Conservation (phyloP, 2,329 filamentous ascomycete genomes). For the Pezicula carpinea region DNA sequence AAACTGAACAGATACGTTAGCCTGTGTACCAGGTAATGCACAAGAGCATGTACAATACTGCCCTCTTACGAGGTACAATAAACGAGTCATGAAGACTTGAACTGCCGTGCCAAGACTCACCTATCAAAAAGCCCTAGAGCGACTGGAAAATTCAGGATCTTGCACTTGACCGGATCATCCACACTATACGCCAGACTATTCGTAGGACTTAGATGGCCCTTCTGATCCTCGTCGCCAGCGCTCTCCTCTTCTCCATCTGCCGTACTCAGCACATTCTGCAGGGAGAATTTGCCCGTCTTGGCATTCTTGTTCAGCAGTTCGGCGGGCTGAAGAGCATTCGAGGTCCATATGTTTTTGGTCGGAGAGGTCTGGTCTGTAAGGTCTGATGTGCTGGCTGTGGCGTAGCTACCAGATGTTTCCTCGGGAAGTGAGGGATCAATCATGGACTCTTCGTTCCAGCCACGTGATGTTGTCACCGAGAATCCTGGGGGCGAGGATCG, state of each 20-base stretch:
- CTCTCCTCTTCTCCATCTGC: conserved; percentile 1
- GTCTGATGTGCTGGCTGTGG: not conserved
- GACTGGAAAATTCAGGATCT: conserved; percentile 24
- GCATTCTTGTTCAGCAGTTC: conserved; percentile 31
- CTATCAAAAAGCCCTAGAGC: conserved; percentile 28
- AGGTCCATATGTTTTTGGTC: conserved; percentile 3
- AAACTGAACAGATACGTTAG: conserved; percentile 25
- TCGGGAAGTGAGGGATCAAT: not conserved
- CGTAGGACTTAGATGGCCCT: not conserved
- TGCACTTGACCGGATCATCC: conserved; percentile 26
- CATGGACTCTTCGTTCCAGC: not conserved
- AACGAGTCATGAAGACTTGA: too few species aligned
- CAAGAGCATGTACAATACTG: too few species aligned
- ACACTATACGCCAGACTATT: conserved; percentile 1
- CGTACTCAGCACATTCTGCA: conserved; percentile 28
- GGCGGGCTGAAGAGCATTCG: conserved; percentile 27
- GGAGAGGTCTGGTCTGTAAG: not conserved
- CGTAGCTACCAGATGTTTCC: not conserved
- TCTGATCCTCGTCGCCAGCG: not conserved
- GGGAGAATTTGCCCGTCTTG: conserved; percentile 30
- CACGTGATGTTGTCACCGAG: not conserved
- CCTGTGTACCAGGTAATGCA: not conserved
- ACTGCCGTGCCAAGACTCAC: conserved; percentile 14
- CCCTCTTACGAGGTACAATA: too few species aligned
- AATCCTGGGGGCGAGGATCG: not conserved